Evolutionary conservation across 2,329 filamentous ascomycete genomes (phyloP).

Genomic region (Thielaviopsis euricoi): DNA sequence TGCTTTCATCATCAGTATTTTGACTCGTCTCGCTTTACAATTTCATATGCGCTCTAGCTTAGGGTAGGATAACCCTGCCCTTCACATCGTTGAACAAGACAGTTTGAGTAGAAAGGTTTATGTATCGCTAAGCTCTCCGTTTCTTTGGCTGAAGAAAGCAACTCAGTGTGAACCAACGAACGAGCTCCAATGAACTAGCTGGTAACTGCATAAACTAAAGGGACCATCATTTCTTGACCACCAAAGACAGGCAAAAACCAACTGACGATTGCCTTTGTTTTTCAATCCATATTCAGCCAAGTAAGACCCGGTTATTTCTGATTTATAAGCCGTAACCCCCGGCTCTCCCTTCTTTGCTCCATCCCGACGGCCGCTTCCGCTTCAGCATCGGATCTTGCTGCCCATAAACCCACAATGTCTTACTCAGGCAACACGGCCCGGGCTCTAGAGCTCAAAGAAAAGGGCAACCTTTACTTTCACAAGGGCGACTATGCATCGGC

Average conservation of each 20-base stretch:
- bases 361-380: too few species aligned
- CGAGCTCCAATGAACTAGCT: not conserved
- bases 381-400: too few species aligned
- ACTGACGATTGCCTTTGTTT: too few species aligned
- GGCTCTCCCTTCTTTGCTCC: not conserved
- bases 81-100: not conserved
- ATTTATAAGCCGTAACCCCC: not conserved
- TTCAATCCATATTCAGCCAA: not conserved
- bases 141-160: not conserved
- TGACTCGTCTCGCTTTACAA: not conserved
- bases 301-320: not conserved
- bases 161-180: not conserved
- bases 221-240: too few species aligned
- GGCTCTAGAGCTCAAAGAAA: conserved; percentile 31
- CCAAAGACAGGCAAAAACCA: too few species aligned
- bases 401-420: not conserved
- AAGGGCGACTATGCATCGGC: conserved; percentile 47
- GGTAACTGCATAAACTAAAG: not conserved
- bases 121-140: too few species aligned
- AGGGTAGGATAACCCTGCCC: not conserved
- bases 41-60: not conserved
- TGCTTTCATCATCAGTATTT: too few species aligned
- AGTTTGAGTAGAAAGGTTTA: too few species aligned
- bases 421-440: conserved; percentile 13
- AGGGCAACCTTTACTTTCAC: conserved; percentile 50